Evolutionary conservation across 148 eudicot genomes (phyloP), one percentile per base, ranked within the genome.

Genomic region (Amaranthus hypochondriacus): DNA sequence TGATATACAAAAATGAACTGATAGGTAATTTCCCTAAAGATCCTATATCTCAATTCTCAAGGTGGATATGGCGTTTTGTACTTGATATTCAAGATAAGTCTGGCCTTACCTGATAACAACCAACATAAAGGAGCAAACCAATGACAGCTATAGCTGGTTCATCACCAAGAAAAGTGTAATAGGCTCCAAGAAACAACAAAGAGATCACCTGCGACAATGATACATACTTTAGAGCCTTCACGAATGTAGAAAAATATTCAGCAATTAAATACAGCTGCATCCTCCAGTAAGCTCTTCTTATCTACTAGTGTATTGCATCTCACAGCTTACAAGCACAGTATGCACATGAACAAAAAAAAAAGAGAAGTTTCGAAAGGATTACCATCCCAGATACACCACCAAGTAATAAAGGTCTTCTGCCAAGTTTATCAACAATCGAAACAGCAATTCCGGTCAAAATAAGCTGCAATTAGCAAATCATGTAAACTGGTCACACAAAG

Each of bases 371-470:
- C 21, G 44, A 39, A 48, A 74, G 59, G 9, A 68, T 79, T 81
- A 94, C 98, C 88, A 95, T 86, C 76, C 95, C 96, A 80, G 96
- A 91, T 75, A 95, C 97, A 68, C 98, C 98, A 60, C 93, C 92
- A 79, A 92, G 97, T 69, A 95, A 87, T 83, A 95, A 81, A 75
- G 98, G 98, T 78, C 98, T 86, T 85, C 98, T 92, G 54, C 98
- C 98, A 77, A 95, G 86, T 80, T 81, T 92, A 83, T 95, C 98
- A 77, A 95, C 90, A 72, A 85, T 82, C 65, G 79, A 67, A 47
- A 95, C 97, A 58, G 98, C 96, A 57, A 79, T 75, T 74, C 97
- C 98, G 73, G 98, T 95, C 90, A 89, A 84, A 70, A 95, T 76
- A 67, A 95, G 83, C 98, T 92, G 83, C 76, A 83, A 78, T 54